Percentiles rank a stretch among this genome's conserved stretches.
phyloP scores from a whole-genome alignment of 2,329 filamentous ascomycete genomes.

The Ceratocystis alfenasii region DNA sequence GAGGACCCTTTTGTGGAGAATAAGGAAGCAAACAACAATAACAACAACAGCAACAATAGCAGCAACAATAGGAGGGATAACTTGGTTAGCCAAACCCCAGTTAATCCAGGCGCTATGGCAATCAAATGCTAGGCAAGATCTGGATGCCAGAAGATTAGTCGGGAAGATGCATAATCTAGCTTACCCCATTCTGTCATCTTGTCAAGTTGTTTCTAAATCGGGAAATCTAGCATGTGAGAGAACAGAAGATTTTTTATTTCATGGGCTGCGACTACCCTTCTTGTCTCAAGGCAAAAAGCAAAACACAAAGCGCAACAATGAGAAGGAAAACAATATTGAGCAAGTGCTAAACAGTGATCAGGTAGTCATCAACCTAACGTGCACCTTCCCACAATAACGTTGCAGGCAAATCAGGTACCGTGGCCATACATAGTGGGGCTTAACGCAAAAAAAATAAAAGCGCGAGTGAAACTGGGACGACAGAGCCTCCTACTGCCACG shows the following conservation, averaged over 20 bases:
- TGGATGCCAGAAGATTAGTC: neutral
- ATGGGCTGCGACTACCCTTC: neutral
- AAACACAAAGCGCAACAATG: neutral
- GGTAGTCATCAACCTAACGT: neutral
- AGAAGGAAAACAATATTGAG: neutral
- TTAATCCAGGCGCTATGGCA: too few species aligned
- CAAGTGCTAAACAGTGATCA: neutral
- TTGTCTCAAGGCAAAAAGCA: neutral
- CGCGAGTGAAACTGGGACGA: neutral
- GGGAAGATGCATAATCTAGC: neutral
- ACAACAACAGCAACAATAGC: too few species aligned
- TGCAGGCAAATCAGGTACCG: constrained; percentile 7
- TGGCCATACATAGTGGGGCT: neutral
- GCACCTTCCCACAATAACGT: constrained; percentile 1
- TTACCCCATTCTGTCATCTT: constrained; percentile 1
- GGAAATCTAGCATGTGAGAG: neutral
- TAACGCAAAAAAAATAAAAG: neutral
- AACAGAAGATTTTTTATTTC: neutral
- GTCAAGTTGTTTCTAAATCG: neutral
- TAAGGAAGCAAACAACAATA: too few species aligned
- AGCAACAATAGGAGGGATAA: too few species aligned
- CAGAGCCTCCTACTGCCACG: too few species aligned
- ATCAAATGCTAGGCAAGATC: too few species aligned
- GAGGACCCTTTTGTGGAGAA: too few species aligned
- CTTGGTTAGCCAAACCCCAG: too few species aligned